A percentile compares a stretch with the other conserved stretches of the same genome.
phyloP scores from a whole-genome alignment of 345 rosid genomes.

The Eucalyptus regnans region DNA sequence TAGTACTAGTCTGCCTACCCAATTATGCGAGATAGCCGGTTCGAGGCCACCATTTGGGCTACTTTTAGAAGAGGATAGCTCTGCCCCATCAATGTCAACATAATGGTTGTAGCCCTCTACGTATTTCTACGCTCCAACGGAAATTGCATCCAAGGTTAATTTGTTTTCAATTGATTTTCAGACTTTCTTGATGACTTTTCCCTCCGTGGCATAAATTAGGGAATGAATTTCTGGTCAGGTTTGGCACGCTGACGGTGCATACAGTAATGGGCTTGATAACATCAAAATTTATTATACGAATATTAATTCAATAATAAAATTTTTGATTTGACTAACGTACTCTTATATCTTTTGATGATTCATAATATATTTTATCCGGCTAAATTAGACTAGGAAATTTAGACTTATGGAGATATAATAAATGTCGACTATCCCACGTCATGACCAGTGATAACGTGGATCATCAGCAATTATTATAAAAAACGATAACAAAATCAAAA shows the following conservation, averaged over 20 bases:
- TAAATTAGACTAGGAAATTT: fast-evolving
- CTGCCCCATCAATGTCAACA: background rate
- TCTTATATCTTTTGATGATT: background rate
- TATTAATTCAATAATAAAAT: fast-evolving
- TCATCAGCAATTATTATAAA: background rate
- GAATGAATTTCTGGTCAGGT: background rate
- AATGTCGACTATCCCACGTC: fast-evolving
- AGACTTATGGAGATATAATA: background rate
- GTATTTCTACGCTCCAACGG: background rate
- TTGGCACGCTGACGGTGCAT: background rate
- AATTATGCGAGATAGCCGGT: background rate
- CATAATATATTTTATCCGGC: fast-evolving
- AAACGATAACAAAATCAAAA: background rate
- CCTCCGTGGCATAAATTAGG: background rate
- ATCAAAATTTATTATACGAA: fast-evolving
- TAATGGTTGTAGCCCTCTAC: background rate
- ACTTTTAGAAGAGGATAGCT: background rate
- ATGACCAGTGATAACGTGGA: background rate
- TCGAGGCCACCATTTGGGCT: background rate
- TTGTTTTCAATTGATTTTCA: background rate
- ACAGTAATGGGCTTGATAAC: background rate
- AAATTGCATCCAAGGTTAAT: background rate
- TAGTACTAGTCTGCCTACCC: background rate
- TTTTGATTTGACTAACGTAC: background rate
- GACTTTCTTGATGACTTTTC: background rate